Percentiles rank a stretch among this genome's conserved stretches.
Evolutionary conservation across 208 protist genomes (phyloP).

Genomic region (Wallacemonas rigidus): DNA sequence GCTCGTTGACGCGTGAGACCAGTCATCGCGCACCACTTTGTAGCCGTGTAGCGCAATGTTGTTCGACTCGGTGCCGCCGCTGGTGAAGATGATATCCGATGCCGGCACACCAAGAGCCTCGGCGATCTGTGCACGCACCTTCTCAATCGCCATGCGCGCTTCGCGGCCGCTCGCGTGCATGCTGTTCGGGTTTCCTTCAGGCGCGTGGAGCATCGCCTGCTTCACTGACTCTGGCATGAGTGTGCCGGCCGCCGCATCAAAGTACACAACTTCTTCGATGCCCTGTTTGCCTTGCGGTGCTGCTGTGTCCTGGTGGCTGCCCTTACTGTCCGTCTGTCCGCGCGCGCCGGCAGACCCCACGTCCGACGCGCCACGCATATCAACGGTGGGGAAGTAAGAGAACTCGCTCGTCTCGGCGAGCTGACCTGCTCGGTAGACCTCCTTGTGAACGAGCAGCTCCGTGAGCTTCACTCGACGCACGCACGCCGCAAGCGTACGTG

Average conservation of each 20-base stretch:
- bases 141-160: slow-evolving; percentile 76
- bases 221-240: slow-evolving; percentile 48
- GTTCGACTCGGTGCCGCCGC: slow-evolving; percentile 83
- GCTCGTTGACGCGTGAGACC: slow-evolving; percentile 69
- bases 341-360: background rate
- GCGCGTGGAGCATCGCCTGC: slow-evolving; percentile 54
- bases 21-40: slow-evolving; percentile 62
- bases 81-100: slow-evolving; percentile 77
- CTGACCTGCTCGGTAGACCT: slow-evolving; percentile 58
- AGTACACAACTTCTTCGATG: slow-evolving; percentile 55
- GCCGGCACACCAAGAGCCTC: slow-evolving; percentile 56
- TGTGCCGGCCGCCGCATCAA: slow-evolving; percentile 78
- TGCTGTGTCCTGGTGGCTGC: slow-evolving; percentile 4
- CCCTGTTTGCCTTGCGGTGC: slow-evolving; percentile 12
- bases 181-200: slow-evolving; percentile 78
- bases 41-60: slow-evolving; percentile 83
- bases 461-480: slow-evolving; percentile 49
- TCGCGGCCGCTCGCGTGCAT: slow-evolving; percentile 74
- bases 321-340: background rate
- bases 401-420: slow-evolving; percentile 41
- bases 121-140: slow-evolving; percentile 58
- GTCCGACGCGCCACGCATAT: slow-evolving; percentile 26
- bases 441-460: slow-evolving; percentile 63
- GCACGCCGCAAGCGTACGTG: slow-evolving; percentile 47
- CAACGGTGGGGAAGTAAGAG: slow-evolving; percentile 42